Evolutionary conservation across 768 basidiomycete species (phyloP).

Genomic region (Pleurotus salmoneostramineus): DNA sequence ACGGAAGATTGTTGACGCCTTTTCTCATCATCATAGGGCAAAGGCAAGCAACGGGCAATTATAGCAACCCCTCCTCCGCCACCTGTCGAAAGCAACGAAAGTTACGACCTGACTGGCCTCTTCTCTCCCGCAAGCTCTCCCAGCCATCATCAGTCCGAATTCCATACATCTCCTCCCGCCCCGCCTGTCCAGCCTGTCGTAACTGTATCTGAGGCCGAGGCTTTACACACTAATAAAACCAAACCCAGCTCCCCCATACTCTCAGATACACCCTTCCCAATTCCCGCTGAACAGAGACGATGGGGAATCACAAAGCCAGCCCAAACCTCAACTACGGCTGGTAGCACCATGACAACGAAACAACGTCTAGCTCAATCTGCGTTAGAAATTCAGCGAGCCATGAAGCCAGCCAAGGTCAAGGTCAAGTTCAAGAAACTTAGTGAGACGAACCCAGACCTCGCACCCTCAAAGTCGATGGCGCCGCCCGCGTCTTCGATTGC

Average conservation of each 20-base stretch:
- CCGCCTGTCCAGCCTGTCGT: background rate
- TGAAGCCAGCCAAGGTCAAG: constrained; percentile 19
- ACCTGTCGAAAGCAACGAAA: background rate
- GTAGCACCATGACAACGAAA: constrained; percentile 45
- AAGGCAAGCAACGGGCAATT: constrained; percentile 12
- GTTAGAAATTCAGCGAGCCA: constrained; percentile 27
- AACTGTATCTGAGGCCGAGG: background rate
- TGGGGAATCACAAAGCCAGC: constrained; percentile 19
- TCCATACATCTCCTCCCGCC: background rate
- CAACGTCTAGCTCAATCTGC: constrained; percentile 41
- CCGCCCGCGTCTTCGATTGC: no score
- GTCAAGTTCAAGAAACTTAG: constrained; percentile 44
- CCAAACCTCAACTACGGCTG: constrained; percentile 14
- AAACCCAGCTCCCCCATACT: constrained; percentile 9
- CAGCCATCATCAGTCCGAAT: background rate
- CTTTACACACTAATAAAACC: background rate
- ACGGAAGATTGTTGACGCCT: background rate
- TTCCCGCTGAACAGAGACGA: constrained; percentile 13
- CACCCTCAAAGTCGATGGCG: background rate
- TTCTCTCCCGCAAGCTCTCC: background rate
- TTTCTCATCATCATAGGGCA: background rate
- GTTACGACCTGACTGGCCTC: background rate
- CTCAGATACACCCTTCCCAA: constrained; percentile 7
- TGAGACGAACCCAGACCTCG: background rate
- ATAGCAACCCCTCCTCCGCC: background rate